These are phyloP conservation scores for Xylaria hypoxylon DNA, from an alignment of 2,329 filamentous ascomycete species.

Conservation along the genomic window DNA sequence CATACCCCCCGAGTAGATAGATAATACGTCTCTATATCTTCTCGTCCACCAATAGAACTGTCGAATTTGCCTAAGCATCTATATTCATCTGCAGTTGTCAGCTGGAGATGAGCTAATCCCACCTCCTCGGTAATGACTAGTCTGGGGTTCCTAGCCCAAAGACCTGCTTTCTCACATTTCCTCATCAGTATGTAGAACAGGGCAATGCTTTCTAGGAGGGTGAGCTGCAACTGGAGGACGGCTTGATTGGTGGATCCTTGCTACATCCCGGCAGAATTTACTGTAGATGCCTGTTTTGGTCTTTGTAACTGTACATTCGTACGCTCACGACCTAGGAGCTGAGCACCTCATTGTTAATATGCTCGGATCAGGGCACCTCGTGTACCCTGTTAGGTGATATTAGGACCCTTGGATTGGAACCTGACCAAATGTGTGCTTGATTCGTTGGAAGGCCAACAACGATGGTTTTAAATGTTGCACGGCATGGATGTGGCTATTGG, in stretches of 20 bases:
- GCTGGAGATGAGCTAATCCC: slow-evolving; percentile 4
- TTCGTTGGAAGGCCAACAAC: slow-evolving; percentile 14
- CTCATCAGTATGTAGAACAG: slow-evolving; percentile 2
- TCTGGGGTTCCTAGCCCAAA: slow-evolving; percentile 3
- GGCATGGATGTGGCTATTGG: slow-evolving; percentile 31
- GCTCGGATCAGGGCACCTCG: slow-evolving; percentile 32
- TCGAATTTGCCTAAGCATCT: neutral
- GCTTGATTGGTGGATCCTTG: slow-evolving; percentile 10
- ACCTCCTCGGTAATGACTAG: slow-evolving; percentile 9
- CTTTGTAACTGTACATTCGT: slow-evolving; percentile 11
- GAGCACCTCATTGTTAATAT: slow-evolving; percentile 20
- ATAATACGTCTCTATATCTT: slow-evolving; percentile 4
- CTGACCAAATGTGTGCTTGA: slow-evolving; percentile 4
- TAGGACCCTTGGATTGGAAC: slow-evolving; percentile 1
- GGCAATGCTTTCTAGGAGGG: neutral
- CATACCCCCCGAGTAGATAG: neutral
- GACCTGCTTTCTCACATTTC: neutral
- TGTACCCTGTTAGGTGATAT: slow-evolving; percentile 17
- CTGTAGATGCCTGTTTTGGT: neutral
- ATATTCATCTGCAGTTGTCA: neutral
- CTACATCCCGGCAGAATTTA: slow-evolving; percentile 1
- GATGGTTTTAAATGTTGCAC: slow-evolving; percentile 30
- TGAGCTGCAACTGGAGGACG: neutral
- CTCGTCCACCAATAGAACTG: neutral
- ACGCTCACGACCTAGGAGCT: slow-evolving; percentile 20